Conservation (phyloP, 2,329 filamentous ascomycete species). For the Penicillium sp. region DNA sequence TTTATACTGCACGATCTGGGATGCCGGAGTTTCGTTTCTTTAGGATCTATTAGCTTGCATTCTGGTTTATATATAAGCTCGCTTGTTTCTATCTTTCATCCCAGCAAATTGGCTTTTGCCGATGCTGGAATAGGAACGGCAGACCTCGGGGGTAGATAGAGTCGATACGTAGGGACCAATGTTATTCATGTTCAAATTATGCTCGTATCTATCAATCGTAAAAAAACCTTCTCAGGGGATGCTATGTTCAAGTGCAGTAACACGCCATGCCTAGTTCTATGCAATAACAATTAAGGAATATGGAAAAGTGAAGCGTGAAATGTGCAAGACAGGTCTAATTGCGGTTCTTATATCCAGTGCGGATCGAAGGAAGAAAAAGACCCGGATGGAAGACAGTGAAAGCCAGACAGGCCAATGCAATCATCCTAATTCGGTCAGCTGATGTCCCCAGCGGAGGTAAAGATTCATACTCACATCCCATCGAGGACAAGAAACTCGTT, state of each 20-base stretch:
- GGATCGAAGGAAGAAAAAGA: constrained; percentile 40
- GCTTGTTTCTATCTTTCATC: neutral
- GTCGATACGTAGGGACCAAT: neutral
- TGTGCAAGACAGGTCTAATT: constrained; percentile 1
- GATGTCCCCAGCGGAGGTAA: neutral
- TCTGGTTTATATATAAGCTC: neutral
- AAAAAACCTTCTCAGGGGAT: neutral
- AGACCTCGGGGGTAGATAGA: neutral
- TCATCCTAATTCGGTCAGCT: constrained; percentile 37
- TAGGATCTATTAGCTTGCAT: neutral
- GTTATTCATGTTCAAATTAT: neutral
- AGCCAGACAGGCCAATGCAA: constrained; percentile 38
- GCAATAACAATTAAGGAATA: neutral
- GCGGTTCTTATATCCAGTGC: constrained; percentile 23
- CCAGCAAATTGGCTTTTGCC: neutral
- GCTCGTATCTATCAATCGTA: neutral
- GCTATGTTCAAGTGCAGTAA: neutral
- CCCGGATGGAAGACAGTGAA: constrained; percentile 45
- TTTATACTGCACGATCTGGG: constrained; percentile 5
- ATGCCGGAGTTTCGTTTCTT: constrained; percentile 8
- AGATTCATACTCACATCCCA: constrained; percentile 40
- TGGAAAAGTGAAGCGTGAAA: neutral
- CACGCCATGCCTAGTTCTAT: neutral
- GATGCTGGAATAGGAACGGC: neutral
- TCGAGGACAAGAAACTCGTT: constrained; percentile 46